Evolutionary conservation across 1,284 basidiomycete species (phyloP), one percentile per base, ranked within the genome.

Genomic region (Cutaneotrichosporon sp.): DNA sequence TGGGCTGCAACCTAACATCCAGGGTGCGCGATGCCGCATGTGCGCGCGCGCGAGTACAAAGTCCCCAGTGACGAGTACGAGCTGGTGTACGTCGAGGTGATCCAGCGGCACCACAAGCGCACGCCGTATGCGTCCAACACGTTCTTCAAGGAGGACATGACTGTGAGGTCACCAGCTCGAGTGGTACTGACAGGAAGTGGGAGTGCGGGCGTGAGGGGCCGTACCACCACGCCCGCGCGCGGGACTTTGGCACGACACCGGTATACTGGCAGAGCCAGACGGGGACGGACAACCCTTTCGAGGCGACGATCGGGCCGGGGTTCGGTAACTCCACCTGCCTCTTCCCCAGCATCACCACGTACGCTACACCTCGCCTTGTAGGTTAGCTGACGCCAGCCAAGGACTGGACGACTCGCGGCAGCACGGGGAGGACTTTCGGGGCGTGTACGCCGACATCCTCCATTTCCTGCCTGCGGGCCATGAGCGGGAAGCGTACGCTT

Each of bases 91-190:
- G 55, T 70, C 45, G 68, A 72, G 49, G 65, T 69, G 15, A 67
- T 72, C 37, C 67, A 72, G 51, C 54, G 70, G 15, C 70, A 72
- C 51, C 67, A 70, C 60, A 72, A 72, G 65, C 58, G 70, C 4
- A 72, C 70, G 14, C 70, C 70, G 4, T 72, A 72, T 49, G 60
- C 67, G 20, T 66, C 66, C 17, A 72, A 72, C 56, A 66, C 60
- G 5, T 68, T 72, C 49, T 65, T 62, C 59, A 60, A 64, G 48
- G 69, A 72, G 53, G 65, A 66, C 55, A 57, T 66, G 14, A 23
- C 46, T 5, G 62, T 62, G 50, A 44, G 59, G 55, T 2, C 8
- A 0, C 12, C 21, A 4, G 13, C 39, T n/a, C 21, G 4, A 15
- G 17, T 20, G n/a, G 14, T 26, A 12, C 45, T 44, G 21, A 48